Evolutionary conservation across 1,139 yeast species (phyloP), one percentile per base, ranked within the genome.

Genomic region (Suhomyces guaymorum): DNA sequence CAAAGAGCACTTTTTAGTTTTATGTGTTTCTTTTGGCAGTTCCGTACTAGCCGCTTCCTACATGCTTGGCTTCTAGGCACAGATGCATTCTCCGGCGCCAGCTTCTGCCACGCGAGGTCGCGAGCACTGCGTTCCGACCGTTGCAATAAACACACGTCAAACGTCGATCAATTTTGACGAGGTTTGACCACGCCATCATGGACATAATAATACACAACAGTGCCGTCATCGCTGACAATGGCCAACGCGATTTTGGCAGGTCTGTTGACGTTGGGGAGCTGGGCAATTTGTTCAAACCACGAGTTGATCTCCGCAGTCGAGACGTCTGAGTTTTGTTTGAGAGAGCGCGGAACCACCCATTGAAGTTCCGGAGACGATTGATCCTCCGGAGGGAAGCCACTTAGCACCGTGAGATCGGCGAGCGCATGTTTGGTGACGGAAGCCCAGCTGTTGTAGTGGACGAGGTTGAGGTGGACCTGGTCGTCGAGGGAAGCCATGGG

Each of bases 111-210:
- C n/a, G n/a, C n/a, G n/a, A n/a, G n/a, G n/a, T n/a, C n/a, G n/a
- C n/a, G n/a, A n/a, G n/a, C n/a, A n/a, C n/a, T n/a, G n/a, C n/a
- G n/a, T n/a, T n/a, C n/a, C n/a, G n/a, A n/a, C n/a, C n/a, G n/a
- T n/a, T n/a, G n/a, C n/a, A n/a, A n/a, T n/a, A n/a, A n/a, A n/a
- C n/a, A n/a, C n/a, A n/a, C n/a, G n/a, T n/a, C n/a, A n/a, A n/a
- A n/a, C 7, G 19, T 17, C 8, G 7, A 12, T 15, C 16, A 77
- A 47, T 75, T 75, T 48, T 72, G 72, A 25, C 77, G 60, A 3
- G 89, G 89, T 51, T 72, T 75, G 7, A 70, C 74, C 12, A 82
- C 62, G 1, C 87, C 89, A 42, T 74, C 73, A 50, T 80, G 75
- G 24, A 81, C 69, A 47, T 78, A 71, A 50, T 82, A 82, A 49